Base-by-base conservation (phyloP, 2,329 filamentous ascomycete species). In the Thelonectria rubi region DNA sequence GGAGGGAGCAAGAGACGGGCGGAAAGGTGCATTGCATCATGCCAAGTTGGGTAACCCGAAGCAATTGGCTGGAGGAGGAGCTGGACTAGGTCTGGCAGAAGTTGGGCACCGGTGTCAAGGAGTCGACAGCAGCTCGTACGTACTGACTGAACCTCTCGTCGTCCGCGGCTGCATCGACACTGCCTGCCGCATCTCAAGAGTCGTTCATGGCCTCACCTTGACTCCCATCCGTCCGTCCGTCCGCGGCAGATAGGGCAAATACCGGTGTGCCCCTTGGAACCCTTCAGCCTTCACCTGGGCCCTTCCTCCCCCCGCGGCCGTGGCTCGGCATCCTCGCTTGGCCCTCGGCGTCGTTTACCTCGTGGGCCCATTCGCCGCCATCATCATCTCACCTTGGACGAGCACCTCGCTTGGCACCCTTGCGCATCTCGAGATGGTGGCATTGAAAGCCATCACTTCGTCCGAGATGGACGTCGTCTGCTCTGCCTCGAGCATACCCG, bases 361-460 rank as follows among this genome's bases (percentile, higher is more conserved):
- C 24, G 40, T 32, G 42, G 49, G 48, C 55, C 55, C 49, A 58
- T 42, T 48, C 32, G 47, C 40, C 14, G 47, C 18, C 47, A 45
- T 21, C 47, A 32, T 48, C 48, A 51, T 47, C 30, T 42, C 40
- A 46, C 55, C 26, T 21, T 34, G 5, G 2, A 20, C 26, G 20
- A 47, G 43, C 37, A 47, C 26, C 17, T 54, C 20, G 21, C 30
- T 55, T 48, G 45, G 26, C 45, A 48, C 45, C 45, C 45, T 48
- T 26, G 45, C 21, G 8, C n/a, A 48, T 32, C 45, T 30, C 45
- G 45, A 48, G 45, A 48, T 48, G 45, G 17, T 48, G 21, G 45
- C 45, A 26, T 48, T 32, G 45, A 32, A 26, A 47, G 7, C 15
- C 12, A 43, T n/a, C 45, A 30, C 21, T 48, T 43, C 17, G 42